Percentiles rank a stretch among this genome's conserved stretches.
Conservation (phyloP, 2,329 filamentous ascomycete species). For the Colletotrichum shisoi region DNA sequence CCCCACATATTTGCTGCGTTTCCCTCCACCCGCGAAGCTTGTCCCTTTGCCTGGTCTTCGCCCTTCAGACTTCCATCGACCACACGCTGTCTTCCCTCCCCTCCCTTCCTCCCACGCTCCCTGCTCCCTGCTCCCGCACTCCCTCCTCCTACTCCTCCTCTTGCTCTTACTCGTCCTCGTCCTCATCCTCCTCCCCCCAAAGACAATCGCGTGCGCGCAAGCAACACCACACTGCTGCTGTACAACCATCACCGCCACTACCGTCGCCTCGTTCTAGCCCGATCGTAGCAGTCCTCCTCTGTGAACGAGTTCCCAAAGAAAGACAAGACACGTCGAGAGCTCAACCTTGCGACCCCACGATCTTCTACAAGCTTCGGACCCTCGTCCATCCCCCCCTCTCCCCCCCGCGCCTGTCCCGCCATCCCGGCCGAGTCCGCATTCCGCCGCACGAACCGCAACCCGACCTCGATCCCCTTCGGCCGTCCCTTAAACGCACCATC, state of each 20-base stretch:
- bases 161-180: background rate
- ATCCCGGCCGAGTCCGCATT: conserved; percentile 17
- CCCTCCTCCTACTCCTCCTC: too few relatives aligned
- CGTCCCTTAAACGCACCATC: conserved; percentile 18
- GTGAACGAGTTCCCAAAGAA: conserved; percentile 5
- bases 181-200: background rate
- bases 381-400: background rate
- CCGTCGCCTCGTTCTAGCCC: background rate
- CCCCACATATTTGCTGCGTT: conserved; percentile 20
- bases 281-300: background rate
- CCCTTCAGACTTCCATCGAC: conserved; percentile 22
- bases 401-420: conserved; percentile 31
- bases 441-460: background rate
- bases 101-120: background rate
- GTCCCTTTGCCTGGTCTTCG: conserved; percentile 33
- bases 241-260: background rate
- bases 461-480: conserved; percentile 20
- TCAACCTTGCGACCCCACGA: conserved; percentile 14
- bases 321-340: conserved; percentile 12
- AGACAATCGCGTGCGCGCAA: conserved; percentile 14
- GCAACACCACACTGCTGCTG: conserved; percentile 15
- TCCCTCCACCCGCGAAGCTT: conserved; percentile 27
- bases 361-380: conserved; percentile 10
- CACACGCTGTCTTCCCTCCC: conserved; percentile 11
- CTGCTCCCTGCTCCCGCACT: too few relatives aligned